Percentiles rank a stretch among this genome's conserved stretches.
These are phyloP conservation scores for Eimeria acervulina DNA, from an alignment of 169 alveolate genomes.

Conservation along the genomic window DNA sequence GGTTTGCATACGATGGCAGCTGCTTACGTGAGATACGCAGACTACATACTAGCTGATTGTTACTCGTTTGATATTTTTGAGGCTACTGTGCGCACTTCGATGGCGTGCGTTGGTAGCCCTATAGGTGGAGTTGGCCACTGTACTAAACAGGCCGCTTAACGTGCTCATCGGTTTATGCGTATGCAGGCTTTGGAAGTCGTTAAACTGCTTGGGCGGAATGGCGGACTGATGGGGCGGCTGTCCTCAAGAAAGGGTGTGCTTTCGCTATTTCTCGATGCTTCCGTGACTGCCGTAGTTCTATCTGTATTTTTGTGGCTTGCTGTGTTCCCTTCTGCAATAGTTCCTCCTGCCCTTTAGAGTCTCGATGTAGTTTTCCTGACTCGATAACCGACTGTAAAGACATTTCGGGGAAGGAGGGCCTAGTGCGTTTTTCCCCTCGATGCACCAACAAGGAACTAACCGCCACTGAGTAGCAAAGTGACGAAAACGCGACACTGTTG, in stretches of 20 bases:
- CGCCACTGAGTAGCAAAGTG: no score
- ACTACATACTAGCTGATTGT: neutral
- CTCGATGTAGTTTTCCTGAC: no score
- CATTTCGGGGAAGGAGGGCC: no score
- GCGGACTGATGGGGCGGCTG: neutral
- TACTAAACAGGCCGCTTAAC: neutral
- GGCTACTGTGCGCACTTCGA: neutral
- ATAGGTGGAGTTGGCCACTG: neutral
- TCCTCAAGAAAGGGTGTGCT: neutral
- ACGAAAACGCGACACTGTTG: no score
- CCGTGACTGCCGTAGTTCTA: neutral
- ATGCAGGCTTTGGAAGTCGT: neutral
- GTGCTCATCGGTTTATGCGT: neutral
- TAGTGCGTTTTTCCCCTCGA: no score
- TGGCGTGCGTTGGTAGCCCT: neutral
- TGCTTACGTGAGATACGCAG: neutral
- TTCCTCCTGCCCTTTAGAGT: no score
- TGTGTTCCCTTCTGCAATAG: no score
- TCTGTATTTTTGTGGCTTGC: neutral
- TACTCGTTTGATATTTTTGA: neutral
- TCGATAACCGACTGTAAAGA: no score
- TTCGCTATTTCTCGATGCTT: no score
- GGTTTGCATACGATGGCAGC: slow-evolving; percentile 24
- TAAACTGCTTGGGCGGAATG: neutral
- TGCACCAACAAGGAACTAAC: no score